Evolutionary conservation across 768 basidiomycete genomes (phyloP), one percentile per base, ranked within the genome.

Genomic region (Pulveroboletus frians): DNA sequence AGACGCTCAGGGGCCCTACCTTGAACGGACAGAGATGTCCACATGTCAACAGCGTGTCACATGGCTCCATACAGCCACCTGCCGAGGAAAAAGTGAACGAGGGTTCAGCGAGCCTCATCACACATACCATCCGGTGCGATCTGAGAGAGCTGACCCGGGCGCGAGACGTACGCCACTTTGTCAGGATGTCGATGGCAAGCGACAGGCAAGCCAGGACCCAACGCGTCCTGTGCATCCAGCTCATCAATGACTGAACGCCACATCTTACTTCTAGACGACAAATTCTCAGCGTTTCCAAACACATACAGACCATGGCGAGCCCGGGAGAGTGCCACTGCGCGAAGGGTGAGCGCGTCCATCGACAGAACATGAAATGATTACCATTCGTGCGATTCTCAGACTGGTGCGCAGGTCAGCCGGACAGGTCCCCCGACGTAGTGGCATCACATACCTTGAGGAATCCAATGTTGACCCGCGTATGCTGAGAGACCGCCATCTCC

Each of bases 261-360:
- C 66, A 83, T 84, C 9, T 60, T 43, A 50, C 77, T 80, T 48
- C 67, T 71, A 14, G 71, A 65, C 4, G 75, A 67, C 37, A 86
- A 60, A 36, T 80, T 76, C 0, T 72, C 62, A 0, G 83, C 78
- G 46, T 88, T 87, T 20, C 88, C 88, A 4, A 90, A 66, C 29
- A 91, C 78, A 57, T 75, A 89, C 2, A 91, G 68, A 5, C 88
- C 88, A 51, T 90, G 79, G 42, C 79, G 76, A 4, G 88, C 87
- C 18, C 88, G 75, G 18, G 86, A 88, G 4, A 90, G 62, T 0
- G 88, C 85, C 36, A 89, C 88, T 74, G 51, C 17, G 18, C 29
- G 46, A 49, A 34, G 43, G 31, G 32, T 31, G 9, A 48, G 53
- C 23, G 14, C 15, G 5, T n/a, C n/a, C n/a, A n/a, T n/a, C n/a